Evolutionary conservation across 2,329 filamentous ascomycete genomes (phyloP), one percentile per base, ranked within the genome.

Genomic region (Aspergillus ruber): DNA sequence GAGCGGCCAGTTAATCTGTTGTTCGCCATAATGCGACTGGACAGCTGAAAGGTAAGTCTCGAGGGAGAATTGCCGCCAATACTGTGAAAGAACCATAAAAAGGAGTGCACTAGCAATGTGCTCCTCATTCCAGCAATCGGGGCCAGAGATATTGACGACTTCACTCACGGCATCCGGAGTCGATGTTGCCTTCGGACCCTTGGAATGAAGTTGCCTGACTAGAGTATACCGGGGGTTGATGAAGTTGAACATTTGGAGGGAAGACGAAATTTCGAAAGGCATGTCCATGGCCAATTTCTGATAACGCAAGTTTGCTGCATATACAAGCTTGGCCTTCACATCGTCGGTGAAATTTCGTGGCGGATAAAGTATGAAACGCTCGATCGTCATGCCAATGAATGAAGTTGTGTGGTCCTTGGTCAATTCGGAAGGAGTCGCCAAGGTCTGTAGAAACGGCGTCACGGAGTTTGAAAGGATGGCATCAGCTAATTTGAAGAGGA

Each of bases 391-490:
- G 43, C 87, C 86, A 50, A 96, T 78, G 63, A 93, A 89, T 38
- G 80, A 72, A 25, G 84, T 76, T 9, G 75, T 77, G 46, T 90
- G 84, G 54, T 84, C 78, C 58, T 86, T 82, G 36, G 81, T 78
- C 44, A 80, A 77, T 55, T 81, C 74, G 49, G 78, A 78, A 12
- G 83, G 76, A 42, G 79, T 80, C 29, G 86, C 83, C 47, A 96
- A 76, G 54, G 85, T 83, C 60, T 89, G 82, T 44, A 94, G 74
- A 64, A 96, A 91, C 20, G 83, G 81, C 45, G 81, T 76, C 56
- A 88, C 86, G 57, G 88, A 90, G 54, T 85, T 85, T 10, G 87
- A 86, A 23, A 96, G 75, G 49, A 96, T 90, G n/a, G 87, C 86
- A 68, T 95, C 90, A 57, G 90, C 91, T 96, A 59, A 44, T 33